These are phyloP conservation scores for Sarocladium kiliense DNA, from an alignment of 2,329 filamentous ascomycete genomes.

Conservation along the genomic window DNA sequence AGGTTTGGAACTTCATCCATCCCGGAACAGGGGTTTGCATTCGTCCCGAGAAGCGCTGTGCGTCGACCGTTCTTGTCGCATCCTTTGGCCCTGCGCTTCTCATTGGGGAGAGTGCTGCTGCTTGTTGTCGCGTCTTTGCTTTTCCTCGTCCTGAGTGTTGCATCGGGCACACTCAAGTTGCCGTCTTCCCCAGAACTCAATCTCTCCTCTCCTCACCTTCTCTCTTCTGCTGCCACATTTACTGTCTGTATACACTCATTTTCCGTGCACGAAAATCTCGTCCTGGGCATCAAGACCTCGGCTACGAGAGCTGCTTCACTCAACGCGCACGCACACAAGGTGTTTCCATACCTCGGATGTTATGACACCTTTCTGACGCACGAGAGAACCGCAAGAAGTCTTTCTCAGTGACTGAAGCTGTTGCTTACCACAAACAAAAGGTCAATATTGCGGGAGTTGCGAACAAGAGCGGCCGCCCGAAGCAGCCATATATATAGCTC, in stretches of 20 bases:
- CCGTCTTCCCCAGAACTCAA: not conserved
- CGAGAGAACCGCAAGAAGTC: no score
- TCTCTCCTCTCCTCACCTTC: not conserved
- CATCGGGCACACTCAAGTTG: not conserved
- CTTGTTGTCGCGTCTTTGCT: conserved; percentile 4
- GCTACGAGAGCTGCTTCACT: no score
- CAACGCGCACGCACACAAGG: no score
- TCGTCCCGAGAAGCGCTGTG: not conserved
- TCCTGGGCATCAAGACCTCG: not conserved
- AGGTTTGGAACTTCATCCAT: not conserved
- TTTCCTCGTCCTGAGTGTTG: not conserved
- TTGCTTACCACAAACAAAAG: no score
- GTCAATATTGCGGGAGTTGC: no score
- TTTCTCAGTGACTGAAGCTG: no score
- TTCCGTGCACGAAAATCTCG: not conserved
- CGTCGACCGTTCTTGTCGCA: not conserved
- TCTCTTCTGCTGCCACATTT: not conserved
- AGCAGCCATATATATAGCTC: no score
- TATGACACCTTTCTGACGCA: no score
- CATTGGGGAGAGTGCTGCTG: not conserved
- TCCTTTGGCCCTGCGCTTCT: not conserved
- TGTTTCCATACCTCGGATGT: no score
- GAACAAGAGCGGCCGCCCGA: no score
- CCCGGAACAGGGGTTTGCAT: not conserved
- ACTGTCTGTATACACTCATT: not conserved